phyloP scores from a whole-genome alignment of 768 basidiomycete species.

The Trametes villosa region DNA sequence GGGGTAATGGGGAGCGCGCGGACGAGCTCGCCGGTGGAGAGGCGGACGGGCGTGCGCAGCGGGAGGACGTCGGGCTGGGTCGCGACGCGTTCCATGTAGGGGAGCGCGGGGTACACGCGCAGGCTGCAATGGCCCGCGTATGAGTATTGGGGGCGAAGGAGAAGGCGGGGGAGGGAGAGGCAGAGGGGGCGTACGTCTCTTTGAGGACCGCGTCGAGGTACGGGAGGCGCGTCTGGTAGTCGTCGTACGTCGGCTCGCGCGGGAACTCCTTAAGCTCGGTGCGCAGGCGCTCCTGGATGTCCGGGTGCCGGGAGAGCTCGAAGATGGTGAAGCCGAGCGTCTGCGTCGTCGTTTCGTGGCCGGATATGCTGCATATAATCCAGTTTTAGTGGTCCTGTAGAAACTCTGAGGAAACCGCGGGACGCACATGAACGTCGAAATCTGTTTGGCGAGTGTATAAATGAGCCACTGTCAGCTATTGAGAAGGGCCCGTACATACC shows the following conservation, averaged over 20 bases:
- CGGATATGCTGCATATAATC: slow-evolving; percentile 40
- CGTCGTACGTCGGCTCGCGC: slow-evolving; percentile 39
- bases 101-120: slow-evolving; percentile 54
- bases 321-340: slow-evolving; percentile 39
- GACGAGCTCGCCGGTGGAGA: slow-evolving; percentile 13
- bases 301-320: slow-evolving; percentile 40
- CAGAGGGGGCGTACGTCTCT: slow-evolving; percentile 39
- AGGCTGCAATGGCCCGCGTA: slow-evolving; percentile 26
- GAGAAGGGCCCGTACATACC: not conserved
- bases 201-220: slow-evolving; percentile 63
- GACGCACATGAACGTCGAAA: slow-evolving; percentile 38
- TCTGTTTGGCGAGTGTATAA: too few species aligned
- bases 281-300: slow-evolving; percentile 40
- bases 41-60: slow-evolving; percentile 36
- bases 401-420: not conserved
- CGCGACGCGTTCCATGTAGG: slow-evolving; percentile 55
- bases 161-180: not conserved
- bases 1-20: slow-evolving; percentile 9
- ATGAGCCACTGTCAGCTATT: too few species aligned
- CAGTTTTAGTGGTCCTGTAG: not conserved
- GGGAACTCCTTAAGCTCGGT: slow-evolving; percentile 37
- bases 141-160: not conserved
- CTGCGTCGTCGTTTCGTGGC: slow-evolving; percentile 44
- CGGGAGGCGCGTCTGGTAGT: slow-evolving; percentile 40
- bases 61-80: slow-evolving; percentile 52